Evolutionary conservation across 2,329 filamentous ascomycete species (phyloP), one percentile per base, ranked within the genome.

Genomic region (Parascedosporium putredinis): DNA sequence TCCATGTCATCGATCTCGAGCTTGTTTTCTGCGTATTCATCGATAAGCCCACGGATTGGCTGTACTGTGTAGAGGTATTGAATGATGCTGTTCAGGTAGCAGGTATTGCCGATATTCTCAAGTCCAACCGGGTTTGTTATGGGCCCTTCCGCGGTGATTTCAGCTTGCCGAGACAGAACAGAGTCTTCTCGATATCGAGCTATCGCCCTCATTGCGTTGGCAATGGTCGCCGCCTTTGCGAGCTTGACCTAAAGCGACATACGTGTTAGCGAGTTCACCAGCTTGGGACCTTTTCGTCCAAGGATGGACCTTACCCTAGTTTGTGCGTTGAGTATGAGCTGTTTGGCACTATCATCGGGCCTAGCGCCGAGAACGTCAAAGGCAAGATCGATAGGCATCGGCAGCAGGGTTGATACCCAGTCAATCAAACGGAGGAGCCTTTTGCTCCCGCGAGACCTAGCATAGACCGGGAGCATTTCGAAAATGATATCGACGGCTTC

Each of bases 21-120:
- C 55, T 83, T 79, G 58, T 84, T 78, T 4, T 80, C 66, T 23
- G 91, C 81, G 56, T 87, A 88, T 46, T 88, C 73, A 51, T 94
- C 72, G 3, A 96, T 82, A 55, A 96, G 78, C 4, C 93, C 77
- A 46, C 91, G 80, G 25, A 97, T 73, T 2, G 87, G 82, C 53
- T 82, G 84, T 50, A 97, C 79, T 0, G 90, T 94, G 63, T 95
- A 96, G 56, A 96, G 85, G 62, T 95, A 97, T 59, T 98, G 93
- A 8, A 98, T 73, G 45, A 98, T 77, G 66, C 91, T 97, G 70
- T 98, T 98, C 50, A 98, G 75, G 60, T 98, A 98, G 64, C 93
- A 98, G 0, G 94, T 98, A 60, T 98, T 98, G 52, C 93, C 90
- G 51, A 97, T 95, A 58, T 97, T 98, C 55, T 83, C 78, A 5